Percentiles rank a stretch among this genome's conserved stretches.
Evolutionary conservation across 139 green algal genomes (phyloP).

Genomic region (Limnomonas spitsbergensis): DNA sequence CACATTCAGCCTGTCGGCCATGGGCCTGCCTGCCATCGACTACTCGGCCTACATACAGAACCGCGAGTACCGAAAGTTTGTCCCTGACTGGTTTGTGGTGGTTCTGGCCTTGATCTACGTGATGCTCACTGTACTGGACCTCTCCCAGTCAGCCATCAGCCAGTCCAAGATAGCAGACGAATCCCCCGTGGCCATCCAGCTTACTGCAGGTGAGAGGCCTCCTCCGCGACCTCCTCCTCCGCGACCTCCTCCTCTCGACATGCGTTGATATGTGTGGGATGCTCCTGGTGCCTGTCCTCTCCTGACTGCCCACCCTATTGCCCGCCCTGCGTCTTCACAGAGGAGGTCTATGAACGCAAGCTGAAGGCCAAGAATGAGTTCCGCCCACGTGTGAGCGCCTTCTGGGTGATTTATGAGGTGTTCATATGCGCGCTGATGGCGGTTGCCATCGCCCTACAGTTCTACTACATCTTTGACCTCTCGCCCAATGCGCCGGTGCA

Average conservation of each 20-base stretch:
- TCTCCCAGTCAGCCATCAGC: neutral
- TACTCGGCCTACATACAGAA: conserved; percentile 28
- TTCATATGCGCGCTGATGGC: conserved; percentile 17
- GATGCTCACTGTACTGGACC: conserved; percentile 14
- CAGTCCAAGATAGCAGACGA: neutral
- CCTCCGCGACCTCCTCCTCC: no score
- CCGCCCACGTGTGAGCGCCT: conserved; percentile 10
- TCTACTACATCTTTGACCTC: conserved; percentile 34
- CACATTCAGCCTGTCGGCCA: conserved; percentile 10
- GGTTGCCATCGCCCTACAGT: conserved; percentile 13
- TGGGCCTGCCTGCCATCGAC: conserved; percentile 35
- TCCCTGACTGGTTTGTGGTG: conserved; percentile 40
- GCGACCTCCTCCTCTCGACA: no score
- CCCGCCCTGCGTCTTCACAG: neutral
- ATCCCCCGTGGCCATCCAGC: neutral
- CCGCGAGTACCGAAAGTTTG: conserved; percentile 16
- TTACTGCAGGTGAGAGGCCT: neutral
- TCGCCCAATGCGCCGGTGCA: conserved; percentile 17
- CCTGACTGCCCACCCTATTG: neutral
- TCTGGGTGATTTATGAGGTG: conserved; percentile 39
- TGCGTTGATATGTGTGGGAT: no score
- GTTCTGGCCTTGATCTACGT: conserved; percentile 26
- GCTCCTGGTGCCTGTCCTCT: neutral
- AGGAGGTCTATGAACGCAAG: conserved; percentile 30
- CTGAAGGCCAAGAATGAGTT: conserved; percentile 24